These are phyloP conservation scores for Termitomyces eurrhizus DNA, from an alignment of 768 basidiomycete species.

Conservation along the genomic window DNA sequence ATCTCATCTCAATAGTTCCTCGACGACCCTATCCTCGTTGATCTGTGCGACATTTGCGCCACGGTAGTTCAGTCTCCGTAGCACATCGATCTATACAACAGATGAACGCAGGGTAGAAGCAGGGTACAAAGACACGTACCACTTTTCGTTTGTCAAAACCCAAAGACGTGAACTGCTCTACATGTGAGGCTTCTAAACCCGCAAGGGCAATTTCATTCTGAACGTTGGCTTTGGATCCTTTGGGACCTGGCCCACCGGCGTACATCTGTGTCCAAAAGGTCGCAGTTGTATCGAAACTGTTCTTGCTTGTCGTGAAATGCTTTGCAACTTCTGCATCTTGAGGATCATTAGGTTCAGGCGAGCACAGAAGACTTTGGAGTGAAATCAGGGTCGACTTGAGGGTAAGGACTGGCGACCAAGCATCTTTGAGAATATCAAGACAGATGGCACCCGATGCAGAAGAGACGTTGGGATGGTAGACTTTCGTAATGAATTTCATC, in stretches of 20 bases:
- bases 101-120: slow-evolving; percentile 3
- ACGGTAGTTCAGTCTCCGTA: slow-evolving; percentile 84
- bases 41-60: slow-evolving; percentile 77
- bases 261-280: slow-evolving; percentile 93
- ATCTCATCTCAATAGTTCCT: slow-evolving; percentile 70
- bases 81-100: slow-evolving; percentile 69
- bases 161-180: slow-evolving; percentile 76
- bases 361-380: slow-evolving; percentile 88
- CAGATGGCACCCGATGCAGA: slow-evolving; percentile 95
- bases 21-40: slow-evolving; percentile 78
- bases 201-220: slow-evolving; percentile 69
- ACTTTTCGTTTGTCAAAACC: slow-evolving; percentile 85
- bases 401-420: slow-evolving; percentile 94
- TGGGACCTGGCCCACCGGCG: slow-evolving; percentile 65
- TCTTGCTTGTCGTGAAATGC: slow-evolving; percentile 87
- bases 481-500: slow-evolving; percentile 98
- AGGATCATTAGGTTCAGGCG: slow-evolving; percentile 93
- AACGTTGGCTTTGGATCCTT: slow-evolving; percentile 45
- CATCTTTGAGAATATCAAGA: slow-evolving; percentile 82
- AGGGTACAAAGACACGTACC: slow-evolving; percentile 45
- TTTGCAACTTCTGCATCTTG: slow-evolving; percentile 99
- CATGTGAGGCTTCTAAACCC: slow-evolving; percentile 79
- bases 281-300: slow-evolving; percentile 88
- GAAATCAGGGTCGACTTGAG: slow-evolving; percentile 96
- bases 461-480: slow-evolving; percentile 95